Evolutionary conservation across 257 asterid species (phyloP).

Genomic region (Paulownia fortunei): DNA sequence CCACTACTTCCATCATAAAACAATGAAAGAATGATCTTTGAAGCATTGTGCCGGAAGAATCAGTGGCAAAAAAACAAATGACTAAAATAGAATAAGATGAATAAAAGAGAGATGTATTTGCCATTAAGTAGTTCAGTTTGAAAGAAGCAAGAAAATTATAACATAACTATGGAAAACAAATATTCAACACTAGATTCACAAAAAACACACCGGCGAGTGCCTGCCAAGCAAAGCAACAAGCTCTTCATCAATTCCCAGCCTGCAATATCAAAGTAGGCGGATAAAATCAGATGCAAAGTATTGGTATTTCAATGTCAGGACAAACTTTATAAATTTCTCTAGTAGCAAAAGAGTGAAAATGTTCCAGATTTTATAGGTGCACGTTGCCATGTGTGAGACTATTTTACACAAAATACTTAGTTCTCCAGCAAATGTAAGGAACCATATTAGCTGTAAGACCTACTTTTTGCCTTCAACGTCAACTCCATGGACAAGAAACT

Average conservation of each 20-base stretch:
- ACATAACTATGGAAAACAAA: neutral
- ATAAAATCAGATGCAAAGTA: constrained; percentile 18
- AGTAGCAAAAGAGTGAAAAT: constrained; percentile 10
- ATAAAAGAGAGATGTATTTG: neutral
- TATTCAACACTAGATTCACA: constrained; percentile 5
- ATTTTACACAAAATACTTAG: constrained; percentile 5
- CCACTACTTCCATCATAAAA: neutral
- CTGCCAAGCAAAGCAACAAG: constrained; percentile 88
- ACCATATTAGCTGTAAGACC: constrained; percentile 15
- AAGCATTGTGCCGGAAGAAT: constrained; percentile 3
- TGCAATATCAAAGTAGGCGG: constrained; percentile 37
- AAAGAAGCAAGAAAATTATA: constrained; percentile 7
- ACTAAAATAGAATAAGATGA: neutral
- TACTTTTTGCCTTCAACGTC: constrained; percentile 99
- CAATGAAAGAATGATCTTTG: neutral
- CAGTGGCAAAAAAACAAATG: neutral
- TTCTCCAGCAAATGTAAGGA: neutral
- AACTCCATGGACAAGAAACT: constrained; percentile 97
- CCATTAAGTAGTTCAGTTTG: constrained; percentile 9
- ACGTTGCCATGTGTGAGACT: neutral
- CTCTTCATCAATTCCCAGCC: constrained; percentile 97
- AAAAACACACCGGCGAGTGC: constrained; percentile 66
- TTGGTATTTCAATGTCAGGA: neutral
- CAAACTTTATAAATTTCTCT: constrained; percentile 5
- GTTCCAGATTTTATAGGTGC: neutral